Evolutionary conservation across 1,284 basidiomycete species (phyloP).

Genomic region (Malassezia furfur): DNA sequence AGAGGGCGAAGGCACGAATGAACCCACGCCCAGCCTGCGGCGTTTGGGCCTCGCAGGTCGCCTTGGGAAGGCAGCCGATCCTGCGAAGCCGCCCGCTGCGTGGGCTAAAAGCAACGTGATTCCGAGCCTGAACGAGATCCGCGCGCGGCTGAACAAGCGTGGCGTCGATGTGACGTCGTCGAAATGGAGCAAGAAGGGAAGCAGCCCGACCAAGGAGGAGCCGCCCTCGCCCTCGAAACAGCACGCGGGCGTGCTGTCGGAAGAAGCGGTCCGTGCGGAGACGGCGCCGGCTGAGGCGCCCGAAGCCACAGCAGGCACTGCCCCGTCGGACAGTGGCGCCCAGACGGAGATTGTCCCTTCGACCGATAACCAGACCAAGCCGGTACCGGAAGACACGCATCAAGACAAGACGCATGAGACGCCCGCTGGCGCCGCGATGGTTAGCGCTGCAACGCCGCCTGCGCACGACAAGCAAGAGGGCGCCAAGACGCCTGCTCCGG

Average conservation of each 20-base stretch:
- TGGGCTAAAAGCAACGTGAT: slow-evolving; percentile 21
- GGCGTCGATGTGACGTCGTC: slow-evolving; percentile 12
- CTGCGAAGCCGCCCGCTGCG: neutral
- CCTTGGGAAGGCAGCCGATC: neutral
- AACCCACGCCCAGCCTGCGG: slow-evolving; percentile 2
- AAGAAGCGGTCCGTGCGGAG: too few relatives aligned
- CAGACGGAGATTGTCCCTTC: too few relatives aligned
- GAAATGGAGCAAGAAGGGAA: slow-evolving; percentile 1
- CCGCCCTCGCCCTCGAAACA: too few relatives aligned
- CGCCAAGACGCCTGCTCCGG: neutral
- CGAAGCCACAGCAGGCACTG: too few relatives aligned
- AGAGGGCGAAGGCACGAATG: neutral
- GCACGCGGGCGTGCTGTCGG: too few relatives aligned
- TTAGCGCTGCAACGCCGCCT: too few relatives aligned
- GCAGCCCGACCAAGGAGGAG: neutral
- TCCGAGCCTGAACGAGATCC: slow-evolving; percentile 41
- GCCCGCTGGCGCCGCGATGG: too few relatives aligned
- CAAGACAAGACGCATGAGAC: too few relatives aligned
- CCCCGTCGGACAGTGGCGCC: too few relatives aligned
- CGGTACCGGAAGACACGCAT: too few relatives aligned
- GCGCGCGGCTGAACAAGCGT: slow-evolving; percentile 25
- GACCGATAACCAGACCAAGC: too few relatives aligned
- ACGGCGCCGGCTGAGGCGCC: too few relatives aligned
- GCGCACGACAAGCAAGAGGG: neutral
- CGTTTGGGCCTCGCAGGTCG: slow-evolving; percentile 13